Evolutionary conservation across 371 early-diverging fungal genomes (phyloP).

Genomic region (Lichtheimia ramosa): DNA sequence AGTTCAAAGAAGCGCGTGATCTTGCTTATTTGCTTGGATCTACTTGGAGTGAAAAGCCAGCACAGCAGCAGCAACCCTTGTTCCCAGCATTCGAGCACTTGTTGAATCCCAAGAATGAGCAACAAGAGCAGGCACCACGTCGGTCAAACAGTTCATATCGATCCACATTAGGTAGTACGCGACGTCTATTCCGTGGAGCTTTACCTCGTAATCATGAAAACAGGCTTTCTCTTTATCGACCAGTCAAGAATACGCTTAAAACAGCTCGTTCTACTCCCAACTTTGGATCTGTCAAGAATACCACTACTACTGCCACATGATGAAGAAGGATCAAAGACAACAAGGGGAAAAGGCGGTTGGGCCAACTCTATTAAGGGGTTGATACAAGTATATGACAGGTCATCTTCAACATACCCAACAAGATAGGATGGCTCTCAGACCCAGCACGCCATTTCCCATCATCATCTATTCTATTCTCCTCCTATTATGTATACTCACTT

Average conservation of each 20-base stretch:
- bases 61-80: neutral
- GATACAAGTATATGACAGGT: too few relatives aligned
- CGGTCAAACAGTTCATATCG: neutral
- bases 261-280: constrained; percentile 11
- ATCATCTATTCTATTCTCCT: too few relatives aligned
- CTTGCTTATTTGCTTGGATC: constrained; percentile 3
- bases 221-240: constrained; percentile 9
- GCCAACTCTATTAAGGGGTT: too few relatives aligned
- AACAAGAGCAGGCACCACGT: constrained; percentile 1
- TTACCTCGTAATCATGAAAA: neutral
- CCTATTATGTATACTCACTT: too few relatives aligned
- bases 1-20: constrained; percentile 11
- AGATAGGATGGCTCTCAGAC: too few relatives aligned
- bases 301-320: too few relatives aligned
- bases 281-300: neutral
- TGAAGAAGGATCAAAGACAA: too few relatives aligned
- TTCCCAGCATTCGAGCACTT: constrained; percentile 10
- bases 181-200: neutral
- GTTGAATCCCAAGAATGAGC: neutral
- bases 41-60: neutral
- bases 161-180: neutral
- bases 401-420: too few relatives aligned
- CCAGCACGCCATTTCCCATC: too few relatives aligned
- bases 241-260: neutral
- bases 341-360: too few relatives aligned